phyloP scores from a whole-genome alignment of 2,329 filamentous ascomycete species.

The Chalara sp. region DNA sequence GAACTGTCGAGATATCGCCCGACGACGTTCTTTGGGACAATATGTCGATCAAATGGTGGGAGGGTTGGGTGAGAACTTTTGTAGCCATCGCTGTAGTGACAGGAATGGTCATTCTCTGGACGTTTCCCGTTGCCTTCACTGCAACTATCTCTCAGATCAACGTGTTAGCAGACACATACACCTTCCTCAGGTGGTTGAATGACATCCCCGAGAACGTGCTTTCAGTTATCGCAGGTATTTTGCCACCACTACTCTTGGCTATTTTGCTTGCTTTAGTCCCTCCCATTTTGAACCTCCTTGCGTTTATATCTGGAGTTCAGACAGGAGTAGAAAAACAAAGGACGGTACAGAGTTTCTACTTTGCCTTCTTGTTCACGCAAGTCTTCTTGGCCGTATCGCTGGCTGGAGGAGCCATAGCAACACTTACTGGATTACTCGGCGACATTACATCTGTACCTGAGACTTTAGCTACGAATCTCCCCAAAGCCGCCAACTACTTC shows the following conservation, averaged over 20 bases:
- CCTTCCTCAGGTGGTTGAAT: slow-evolving; percentile 66
- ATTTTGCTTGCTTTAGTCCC: slow-evolving; percentile 78
- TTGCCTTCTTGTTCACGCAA: slow-evolving; percentile 89
- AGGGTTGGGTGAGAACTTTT: slow-evolving; percentile 58
- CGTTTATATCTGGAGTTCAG: slow-evolving; percentile 69
- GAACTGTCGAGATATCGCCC: slow-evolving; percentile 88
- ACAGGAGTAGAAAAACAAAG: slow-evolving; percentile 74
- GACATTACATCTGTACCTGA: slow-evolving; percentile 59
- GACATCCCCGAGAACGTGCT: slow-evolving; percentile 58
- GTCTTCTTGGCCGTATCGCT: slow-evolving; percentile 91
- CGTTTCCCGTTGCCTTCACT: slow-evolving; percentile 83
- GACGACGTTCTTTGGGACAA: slow-evolving; percentile 95
- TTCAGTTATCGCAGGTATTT: slow-evolving; percentile 69
- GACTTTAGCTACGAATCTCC: slow-evolving; percentile 71
- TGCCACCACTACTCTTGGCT: slow-evolving; percentile 71
- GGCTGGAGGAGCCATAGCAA: slow-evolving; percentile 64
- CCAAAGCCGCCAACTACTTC: slow-evolving; percentile 89
- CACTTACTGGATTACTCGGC: slow-evolving; percentile 42
- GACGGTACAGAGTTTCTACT: slow-evolving; percentile 89
- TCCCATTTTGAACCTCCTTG: slow-evolving; percentile 67
- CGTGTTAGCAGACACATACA: slow-evolving; percentile 55
- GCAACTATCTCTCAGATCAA: slow-evolving; percentile 74
- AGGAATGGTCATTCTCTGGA: slow-evolving; percentile 81
- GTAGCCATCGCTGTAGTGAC: slow-evolving; percentile 59
- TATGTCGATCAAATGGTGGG: slow-evolving; percentile 94